These are phyloP conservation scores for Pythium pyrilobum DNA, from an alignment of 352 stramenopile species.

Conservation along the genomic window DNA sequence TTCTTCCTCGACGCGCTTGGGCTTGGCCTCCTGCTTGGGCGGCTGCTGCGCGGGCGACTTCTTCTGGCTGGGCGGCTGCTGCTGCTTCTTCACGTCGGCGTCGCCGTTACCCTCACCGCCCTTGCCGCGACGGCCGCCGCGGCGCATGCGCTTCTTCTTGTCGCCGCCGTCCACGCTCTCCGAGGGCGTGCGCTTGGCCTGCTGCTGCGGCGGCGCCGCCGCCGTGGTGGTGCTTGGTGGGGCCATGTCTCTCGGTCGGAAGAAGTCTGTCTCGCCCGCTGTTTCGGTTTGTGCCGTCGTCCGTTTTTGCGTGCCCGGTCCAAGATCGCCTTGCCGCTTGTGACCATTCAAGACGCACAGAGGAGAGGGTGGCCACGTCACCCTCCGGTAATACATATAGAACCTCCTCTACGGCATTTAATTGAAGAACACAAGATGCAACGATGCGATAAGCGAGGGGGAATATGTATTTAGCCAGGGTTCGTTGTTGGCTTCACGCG, in stretches of 20 bases:
- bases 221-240: background rate
- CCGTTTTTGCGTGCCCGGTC: constrained; percentile 11
- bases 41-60: constrained; percentile 2
- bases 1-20: background rate
- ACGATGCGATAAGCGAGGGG: background rate
- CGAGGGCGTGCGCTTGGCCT: constrained; percentile 28
- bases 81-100: background rate
- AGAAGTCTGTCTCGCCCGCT: background rate
- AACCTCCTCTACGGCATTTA: constrained; percentile 6
- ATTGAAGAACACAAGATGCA: background rate
- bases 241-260: constrained; percentile 6
- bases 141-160: constrained; percentile 41
- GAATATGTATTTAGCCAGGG: no score
- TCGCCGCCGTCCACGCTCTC: constrained; percentile 30
- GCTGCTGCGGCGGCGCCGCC: constrained; percentile 16
- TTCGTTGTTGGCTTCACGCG: no score
- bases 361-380: constrained; percentile 14
- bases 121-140: constrained; percentile 37
- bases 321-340: constrained; percentile 6
- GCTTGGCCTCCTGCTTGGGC: constrained; percentile 9
- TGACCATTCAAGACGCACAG: constrained; percentile 5
- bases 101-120: background rate
- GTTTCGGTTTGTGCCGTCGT: background rate
- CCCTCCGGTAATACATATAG: constrained; percentile 7
- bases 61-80: constrained; percentile 1